Base-by-base conservation (phyloP, 306 rosid species). In the Citrullus amarus region DNA sequence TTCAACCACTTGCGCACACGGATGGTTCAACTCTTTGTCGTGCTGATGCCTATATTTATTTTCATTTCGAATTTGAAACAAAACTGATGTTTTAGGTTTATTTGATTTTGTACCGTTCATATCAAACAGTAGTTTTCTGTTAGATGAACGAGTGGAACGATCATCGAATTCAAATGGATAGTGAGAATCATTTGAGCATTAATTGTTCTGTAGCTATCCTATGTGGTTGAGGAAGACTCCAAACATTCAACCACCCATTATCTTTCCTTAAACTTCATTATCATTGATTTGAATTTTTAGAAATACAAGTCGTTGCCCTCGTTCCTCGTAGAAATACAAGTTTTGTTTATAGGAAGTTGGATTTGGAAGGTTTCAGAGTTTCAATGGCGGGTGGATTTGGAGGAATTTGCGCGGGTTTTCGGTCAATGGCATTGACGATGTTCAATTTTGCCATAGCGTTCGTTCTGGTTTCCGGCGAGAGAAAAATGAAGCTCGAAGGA, bases 381-480 rank as follows among this genome's bases (percentile, higher is more conserved):
- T 18, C 22, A 68, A 85, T 86, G 89, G 87, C 83, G 18, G 59
- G 41, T n/a, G 79, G 34, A 15, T 68, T 38, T 32, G 86, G 82
- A 65, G 72, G 73, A 43, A 83, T 80, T 77, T 61, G 86, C 84
- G 54, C 75, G 78, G 86, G 85, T n/a, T 54, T 80, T 84, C 83
- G 84, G 71, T 85, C 91, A 48, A 76, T 86, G 84, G 6, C 82
- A 77, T 1, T 86, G 79, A 15, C 83, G 63, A 28, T 90, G 88
- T 58, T 88, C 16, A 78, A 81, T 70, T 80, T 88, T 41, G 63
- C 85, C 4, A 14, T 83, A 1, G 88, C 75, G 32, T 81, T 88
- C 9, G 89, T 75, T 75, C 60, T 88, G 50, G 96, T 82, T 65
- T 85, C 89, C 46, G 93, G 89, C 12, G 97, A 95, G 69, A 84